phyloP scores from a whole-genome alignment of 2,329 filamentous ascomycete genomes.

The Curvularia lunata region DNA sequence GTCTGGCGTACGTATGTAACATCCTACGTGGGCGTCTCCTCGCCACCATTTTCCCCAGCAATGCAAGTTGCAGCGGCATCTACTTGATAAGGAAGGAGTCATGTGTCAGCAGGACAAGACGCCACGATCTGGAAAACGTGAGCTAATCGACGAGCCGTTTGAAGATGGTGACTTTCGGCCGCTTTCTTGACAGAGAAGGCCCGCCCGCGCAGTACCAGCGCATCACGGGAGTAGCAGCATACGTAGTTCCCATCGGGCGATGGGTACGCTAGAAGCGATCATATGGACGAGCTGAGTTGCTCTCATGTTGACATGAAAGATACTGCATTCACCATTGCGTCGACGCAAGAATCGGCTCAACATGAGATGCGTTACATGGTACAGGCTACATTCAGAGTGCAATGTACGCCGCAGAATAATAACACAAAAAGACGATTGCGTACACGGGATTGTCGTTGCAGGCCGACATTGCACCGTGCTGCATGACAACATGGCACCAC shows the following conservation, averaged over 20 bases:
- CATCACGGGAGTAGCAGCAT: not conserved
- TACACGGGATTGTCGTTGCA: not conserved
- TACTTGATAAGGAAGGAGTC: not conserved
- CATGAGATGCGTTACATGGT: not conserved
- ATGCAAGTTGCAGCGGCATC: not conserved
- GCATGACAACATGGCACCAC: not conserved
- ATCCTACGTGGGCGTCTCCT: too few relatives aligned
- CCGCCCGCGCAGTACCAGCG: not conserved
- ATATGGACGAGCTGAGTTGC: not conserved
- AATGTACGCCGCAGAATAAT: not conserved
- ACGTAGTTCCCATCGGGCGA: not conserved
- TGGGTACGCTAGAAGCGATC: not conserved
- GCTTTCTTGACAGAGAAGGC: not conserved
- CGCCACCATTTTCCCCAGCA: not conserved
- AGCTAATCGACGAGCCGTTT: not conserved
- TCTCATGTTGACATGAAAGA: too few relatives aligned
- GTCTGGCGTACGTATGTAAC: not conserved
- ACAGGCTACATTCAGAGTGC: not conserved
- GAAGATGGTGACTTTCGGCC: not conserved
- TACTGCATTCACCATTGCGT: too few relatives aligned
- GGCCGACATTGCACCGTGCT: not conserved
- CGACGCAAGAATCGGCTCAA: not conserved
- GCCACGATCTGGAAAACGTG: not conserved
- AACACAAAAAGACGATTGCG: not conserved
- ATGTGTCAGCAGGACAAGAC: slow-evolving; percentile 2